These are phyloP conservation scores for Thelonectria blattea DNA, from an alignment of 2,329 filamentous ascomycete species.

Conservation along the genomic window DNA sequence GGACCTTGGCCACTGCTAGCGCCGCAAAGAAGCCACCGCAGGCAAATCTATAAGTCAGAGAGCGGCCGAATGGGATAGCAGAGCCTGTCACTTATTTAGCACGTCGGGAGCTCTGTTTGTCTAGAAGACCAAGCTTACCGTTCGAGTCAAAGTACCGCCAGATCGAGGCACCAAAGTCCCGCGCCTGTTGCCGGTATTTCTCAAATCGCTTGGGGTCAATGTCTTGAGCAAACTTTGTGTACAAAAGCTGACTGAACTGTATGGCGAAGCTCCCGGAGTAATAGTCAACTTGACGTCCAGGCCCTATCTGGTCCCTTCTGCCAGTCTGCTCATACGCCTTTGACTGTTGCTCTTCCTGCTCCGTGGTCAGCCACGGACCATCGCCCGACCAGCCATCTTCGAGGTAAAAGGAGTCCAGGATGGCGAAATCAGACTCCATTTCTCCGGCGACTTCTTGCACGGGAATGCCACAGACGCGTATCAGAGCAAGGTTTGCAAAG, in stretches of 20 bases:
- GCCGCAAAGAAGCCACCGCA: constrained; percentile 56
- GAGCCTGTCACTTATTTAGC: constrained; percentile 44
- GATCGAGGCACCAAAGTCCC: constrained; percentile 48
- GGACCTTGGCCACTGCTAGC: constrained; percentile 49
- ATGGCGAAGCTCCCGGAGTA: constrained; percentile 51
- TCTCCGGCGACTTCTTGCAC: constrained; percentile 41
- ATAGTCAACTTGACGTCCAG: constrained; percentile 50
- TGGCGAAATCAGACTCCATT: constrained; percentile 50
- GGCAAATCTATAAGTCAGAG: constrained; percentile 58
- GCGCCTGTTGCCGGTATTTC: constrained; percentile 47
- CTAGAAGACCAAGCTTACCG: constrained; percentile 39
- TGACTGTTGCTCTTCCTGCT: constrained; percentile 24
- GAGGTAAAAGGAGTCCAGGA: constrained; percentile 53
- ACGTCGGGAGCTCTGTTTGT: accelerated
- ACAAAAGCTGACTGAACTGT: constrained; percentile 42
- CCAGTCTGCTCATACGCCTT: constrained; percentile 6
- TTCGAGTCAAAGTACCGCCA: constrained; percentile 56
- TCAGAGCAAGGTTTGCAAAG: constrained; percentile 54
- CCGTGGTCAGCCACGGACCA: constrained; percentile 47
- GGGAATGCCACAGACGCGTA: constrained; percentile 48
- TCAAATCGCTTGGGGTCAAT: constrained; percentile 47
- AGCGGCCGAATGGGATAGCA: constrained; percentile 58
- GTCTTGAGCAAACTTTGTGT: background rate
- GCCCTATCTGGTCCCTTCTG: constrained; percentile 30
- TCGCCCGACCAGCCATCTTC: constrained; percentile 55